These are phyloP conservation scores for Leccinum huronense DNA, from an alignment of 1,284 basidiomycete species.

Conservation along the genomic window DNA sequence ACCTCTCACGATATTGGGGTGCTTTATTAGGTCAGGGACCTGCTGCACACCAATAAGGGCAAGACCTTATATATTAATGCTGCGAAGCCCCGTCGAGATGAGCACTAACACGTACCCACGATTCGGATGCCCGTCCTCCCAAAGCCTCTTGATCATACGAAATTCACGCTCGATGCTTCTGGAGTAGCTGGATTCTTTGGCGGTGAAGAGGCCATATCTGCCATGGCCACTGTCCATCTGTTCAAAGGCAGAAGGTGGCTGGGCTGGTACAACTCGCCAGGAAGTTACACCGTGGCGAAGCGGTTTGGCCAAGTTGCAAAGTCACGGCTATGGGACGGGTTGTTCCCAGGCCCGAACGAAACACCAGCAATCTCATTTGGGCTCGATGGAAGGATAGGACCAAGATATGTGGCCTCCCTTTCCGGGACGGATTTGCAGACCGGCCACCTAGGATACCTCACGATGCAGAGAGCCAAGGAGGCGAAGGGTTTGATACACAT, in stretches of 20 bases:
- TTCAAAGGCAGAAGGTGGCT: conserved; percentile 31
- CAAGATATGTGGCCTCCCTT: conserved; percentile 25
- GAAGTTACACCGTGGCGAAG: conserved; percentile 33
- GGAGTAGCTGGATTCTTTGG: conserved; percentile 33
- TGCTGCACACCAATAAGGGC: background rate
- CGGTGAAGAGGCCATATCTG: conserved; percentile 37
- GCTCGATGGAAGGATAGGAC: conserved; percentile 31
- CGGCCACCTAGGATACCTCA: conserved; percentile 32
- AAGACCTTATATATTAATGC: background rate
- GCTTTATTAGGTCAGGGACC: background rate
- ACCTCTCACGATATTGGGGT: background rate
- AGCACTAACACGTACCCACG: background rate
- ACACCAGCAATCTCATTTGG: conserved; percentile 30
- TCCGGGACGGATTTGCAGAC: conserved; percentile 33
- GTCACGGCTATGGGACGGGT: conserved; percentile 34
- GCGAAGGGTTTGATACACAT: background rate
- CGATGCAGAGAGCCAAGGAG: conserved; percentile 21
- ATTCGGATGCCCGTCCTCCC: conserved; percentile 18
- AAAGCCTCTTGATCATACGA: conserved; percentile 9
- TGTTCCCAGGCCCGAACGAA: conserved; percentile 35
- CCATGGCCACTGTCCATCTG: conserved; percentile 35
- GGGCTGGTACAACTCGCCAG: conserved; percentile 38
- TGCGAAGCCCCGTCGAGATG: background rate
- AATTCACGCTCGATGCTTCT: conserved; percentile 29
- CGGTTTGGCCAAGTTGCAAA: conserved; percentile 29